These are phyloP conservation scores for Pythium rishiriense DNA, from an alignment of 352 stramenopile species.

Conservation along the genomic window DNA sequence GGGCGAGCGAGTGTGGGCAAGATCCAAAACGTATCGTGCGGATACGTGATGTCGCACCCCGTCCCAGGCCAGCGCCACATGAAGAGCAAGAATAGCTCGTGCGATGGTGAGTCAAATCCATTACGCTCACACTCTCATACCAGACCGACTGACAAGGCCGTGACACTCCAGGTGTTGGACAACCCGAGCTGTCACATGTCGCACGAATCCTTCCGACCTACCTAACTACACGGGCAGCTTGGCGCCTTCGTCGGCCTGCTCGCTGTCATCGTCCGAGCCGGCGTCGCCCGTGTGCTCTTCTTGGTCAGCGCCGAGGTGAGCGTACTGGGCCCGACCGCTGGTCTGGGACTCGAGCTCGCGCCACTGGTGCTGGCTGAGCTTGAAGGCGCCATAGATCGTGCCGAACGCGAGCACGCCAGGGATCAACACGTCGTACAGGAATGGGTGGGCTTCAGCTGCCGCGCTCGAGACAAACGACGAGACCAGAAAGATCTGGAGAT, in stretches of 20 bases:
- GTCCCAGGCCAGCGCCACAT: neutral
- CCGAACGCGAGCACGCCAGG: constrained; percentile 29
- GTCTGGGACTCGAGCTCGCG: neutral
- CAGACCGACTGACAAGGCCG: too few species aligned
- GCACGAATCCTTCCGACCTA: neutral
- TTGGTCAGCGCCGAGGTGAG: constrained; percentile 31
- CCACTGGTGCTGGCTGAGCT: constrained; percentile 17
- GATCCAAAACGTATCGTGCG: neutral
- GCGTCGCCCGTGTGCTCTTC: constrained; percentile 29
- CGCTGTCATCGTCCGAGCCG: constrained; percentile 36
- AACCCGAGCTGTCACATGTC: neutral
- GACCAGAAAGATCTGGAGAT: constrained; percentile 58
- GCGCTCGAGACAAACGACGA: constrained; percentile 42
- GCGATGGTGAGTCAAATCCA: neutral
- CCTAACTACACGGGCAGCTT: constrained; percentile 34
- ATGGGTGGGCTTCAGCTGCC: constrained; percentile 32
- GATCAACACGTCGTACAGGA: constrained; percentile 41
- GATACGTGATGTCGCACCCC: neutral
- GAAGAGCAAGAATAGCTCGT: neutral
- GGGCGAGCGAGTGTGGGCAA: neutral
- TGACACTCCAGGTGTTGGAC: neutral
- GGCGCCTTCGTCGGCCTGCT: constrained; percentile 20
- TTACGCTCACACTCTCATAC: too few species aligned
- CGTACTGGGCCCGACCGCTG: constrained; percentile 10
- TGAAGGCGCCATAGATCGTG: constrained; percentile 26